Percentiles rank a stretch among this genome's conserved stretches.
Conservation (phyloP, 129 eudicot species). For the Chrysanthemum makinoi region DNA sequence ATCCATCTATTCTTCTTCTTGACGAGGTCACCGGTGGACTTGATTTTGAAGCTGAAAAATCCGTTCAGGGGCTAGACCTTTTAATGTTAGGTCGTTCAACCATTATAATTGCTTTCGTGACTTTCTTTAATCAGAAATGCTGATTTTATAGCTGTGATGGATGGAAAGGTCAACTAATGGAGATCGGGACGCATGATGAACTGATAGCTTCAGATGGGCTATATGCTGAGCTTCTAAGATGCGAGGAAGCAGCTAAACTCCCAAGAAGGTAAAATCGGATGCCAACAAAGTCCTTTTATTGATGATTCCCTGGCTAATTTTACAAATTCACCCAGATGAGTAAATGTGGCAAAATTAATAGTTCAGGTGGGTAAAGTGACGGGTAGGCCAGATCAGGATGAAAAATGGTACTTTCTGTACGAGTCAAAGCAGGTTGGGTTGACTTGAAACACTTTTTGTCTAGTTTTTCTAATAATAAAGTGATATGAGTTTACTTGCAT, state of each 20-base stretch:
- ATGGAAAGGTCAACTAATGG: slow-evolving; percentile 94
- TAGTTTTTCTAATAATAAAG: background rate
- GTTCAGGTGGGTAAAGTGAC: too few species aligned
- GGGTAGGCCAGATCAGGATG: too few species aligned
- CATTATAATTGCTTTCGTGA: slow-evolving; percentile 84
- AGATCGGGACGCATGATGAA: slow-evolving; percentile 98
- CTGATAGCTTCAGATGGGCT: slow-evolving; percentile 75
- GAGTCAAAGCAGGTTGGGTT: too few species aligned
- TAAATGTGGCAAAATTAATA: too few species aligned
- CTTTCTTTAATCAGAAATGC: slow-evolving; percentile 89
- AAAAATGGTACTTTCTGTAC: too few species aligned
- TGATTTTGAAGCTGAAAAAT: slow-evolving; percentile 95
- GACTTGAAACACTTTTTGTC: background rate
- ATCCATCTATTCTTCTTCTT: slow-evolving; percentile 87
- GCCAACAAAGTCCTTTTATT: background rate
- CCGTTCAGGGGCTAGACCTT: slow-evolving; percentile 92
- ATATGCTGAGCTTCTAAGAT: slow-evolving; percentile 90
- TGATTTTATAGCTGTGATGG: slow-evolving; percentile 95
- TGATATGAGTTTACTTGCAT: background rate
- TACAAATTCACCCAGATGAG: background rate
- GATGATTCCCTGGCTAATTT: background rate
- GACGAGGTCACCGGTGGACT: slow-evolving; percentile 99
- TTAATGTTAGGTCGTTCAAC: slow-evolving; percentile 96
- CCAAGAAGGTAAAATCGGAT: slow-evolving; percentile 69
- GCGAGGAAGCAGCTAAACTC: slow-evolving; percentile 98